Evolutionary conservation across 441 rosid genomes (phyloP).

Genomic region (Melastoma candidum): DNA sequence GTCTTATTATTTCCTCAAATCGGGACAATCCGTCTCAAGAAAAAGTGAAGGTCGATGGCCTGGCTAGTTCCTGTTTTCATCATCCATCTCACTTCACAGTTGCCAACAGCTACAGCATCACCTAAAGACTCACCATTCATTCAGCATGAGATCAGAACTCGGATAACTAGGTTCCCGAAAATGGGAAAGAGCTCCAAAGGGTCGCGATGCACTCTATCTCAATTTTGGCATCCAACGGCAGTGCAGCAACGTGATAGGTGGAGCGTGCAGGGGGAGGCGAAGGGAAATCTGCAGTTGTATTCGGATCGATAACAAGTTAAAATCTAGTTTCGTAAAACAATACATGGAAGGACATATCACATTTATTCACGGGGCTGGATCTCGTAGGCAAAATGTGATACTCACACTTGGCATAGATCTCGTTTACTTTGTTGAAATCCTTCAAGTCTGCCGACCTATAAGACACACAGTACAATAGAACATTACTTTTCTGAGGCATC

Average conservation of each 20-base stretch:
- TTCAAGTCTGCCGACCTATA: constrained; percentile 84
- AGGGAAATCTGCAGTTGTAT: constrained; percentile 53
- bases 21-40: too few species aligned
- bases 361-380: background rate
- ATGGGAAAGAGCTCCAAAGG: constrained; percentile 7
- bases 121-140: too few species aligned
- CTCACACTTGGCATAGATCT: constrained; percentile 92
- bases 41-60: too few species aligned
- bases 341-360: background rate
- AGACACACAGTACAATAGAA: constrained; percentile 3
- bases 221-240: constrained; percentile 75
- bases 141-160: too few species aligned
- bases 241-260: constrained; percentile 87
- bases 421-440: constrained; percentile 92
- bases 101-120: too few species aligned
- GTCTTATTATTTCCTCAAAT: too few species aligned
- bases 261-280: constrained; percentile 84
- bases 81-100: too few species aligned
- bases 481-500: background rate
- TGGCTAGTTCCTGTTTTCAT: too few species aligned
- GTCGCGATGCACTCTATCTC: constrained; percentile 94
- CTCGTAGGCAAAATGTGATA: constrained; percentile 4
- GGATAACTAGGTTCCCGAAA: too few species aligned
- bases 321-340: too few species aligned
- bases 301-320: too few species aligned